A percentile compares a stretch with the other conserved stretches of the same genome.
Evolutionary conservation across 78 protist species (phyloP).

Genomic region (Isochrysis galbana): DNA sequence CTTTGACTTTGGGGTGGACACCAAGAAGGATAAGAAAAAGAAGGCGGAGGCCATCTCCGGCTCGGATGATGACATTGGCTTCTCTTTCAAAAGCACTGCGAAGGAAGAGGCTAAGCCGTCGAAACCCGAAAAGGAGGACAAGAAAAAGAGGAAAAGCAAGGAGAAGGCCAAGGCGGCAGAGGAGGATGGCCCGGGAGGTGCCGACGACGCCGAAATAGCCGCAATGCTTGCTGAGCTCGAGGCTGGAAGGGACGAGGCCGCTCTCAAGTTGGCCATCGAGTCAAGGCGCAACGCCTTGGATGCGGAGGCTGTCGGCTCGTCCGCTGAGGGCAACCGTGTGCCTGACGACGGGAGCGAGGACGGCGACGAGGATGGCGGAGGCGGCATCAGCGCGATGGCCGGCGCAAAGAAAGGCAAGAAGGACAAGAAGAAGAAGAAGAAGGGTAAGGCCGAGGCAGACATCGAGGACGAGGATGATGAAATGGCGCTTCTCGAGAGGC

Average conservation of each 20-base stretch:
- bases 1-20: neutral
- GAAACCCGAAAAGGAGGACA: too few relatives aligned
- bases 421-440: slow-evolving; percentile 6
- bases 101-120: too few relatives aligned
- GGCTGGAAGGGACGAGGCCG: neutral
- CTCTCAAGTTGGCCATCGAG: neutral
- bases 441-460: neutral
- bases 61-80: too few relatives aligned
- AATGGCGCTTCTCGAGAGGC: neutral
- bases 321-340: neutral
- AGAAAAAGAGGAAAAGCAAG: too few relatives aligned
- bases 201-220: neutral
- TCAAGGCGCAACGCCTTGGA: neutral
- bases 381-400: neutral
- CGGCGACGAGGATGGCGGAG: neutral
- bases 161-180: neutral
- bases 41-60: neutral
- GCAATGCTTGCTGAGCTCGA: neutral
- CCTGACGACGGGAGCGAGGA: neutral
- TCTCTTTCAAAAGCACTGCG: too few relatives aligned
- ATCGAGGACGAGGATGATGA: neutral
- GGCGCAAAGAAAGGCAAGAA: neutral
- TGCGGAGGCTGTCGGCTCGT: neutral
- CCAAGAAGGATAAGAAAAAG: neutral
- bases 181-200: neutral